These are phyloP conservation scores for Lactifluus rugatus DNA, from an alignment of 768 basidiomycete species.

Conservation along the genomic window DNA sequence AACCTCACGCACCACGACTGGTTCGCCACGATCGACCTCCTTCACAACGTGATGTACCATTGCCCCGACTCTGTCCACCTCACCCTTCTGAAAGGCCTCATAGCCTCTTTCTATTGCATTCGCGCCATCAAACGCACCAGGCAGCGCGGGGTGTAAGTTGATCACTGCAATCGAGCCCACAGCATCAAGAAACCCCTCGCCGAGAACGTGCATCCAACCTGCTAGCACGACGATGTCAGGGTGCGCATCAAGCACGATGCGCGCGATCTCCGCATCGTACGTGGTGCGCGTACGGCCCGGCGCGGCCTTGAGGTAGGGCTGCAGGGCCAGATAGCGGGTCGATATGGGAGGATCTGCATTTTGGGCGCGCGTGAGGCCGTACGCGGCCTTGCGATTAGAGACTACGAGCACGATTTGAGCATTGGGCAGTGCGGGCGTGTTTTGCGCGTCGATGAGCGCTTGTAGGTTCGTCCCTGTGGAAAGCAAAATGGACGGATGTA, in stretches of 20 bases:
- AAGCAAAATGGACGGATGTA: background rate
- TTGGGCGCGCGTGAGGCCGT: slow-evolving; percentile 76
- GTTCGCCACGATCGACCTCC: slow-evolving; percentile 89
- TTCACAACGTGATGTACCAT: slow-evolving; percentile 94
- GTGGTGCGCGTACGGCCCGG: slow-evolving; percentile 67
- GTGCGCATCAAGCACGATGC: slow-evolving; percentile 45
- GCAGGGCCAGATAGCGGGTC: slow-evolving; percentile 73
- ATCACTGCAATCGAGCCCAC: slow-evolving; percentile 72
- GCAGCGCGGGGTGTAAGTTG: slow-evolving; percentile 93
- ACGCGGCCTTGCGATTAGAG: slow-evolving; percentile 87
- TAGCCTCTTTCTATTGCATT: slow-evolving; percentile 83
- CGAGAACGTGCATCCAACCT: slow-evolving; percentile 98
- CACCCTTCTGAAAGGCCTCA: slow-evolving; percentile 77
- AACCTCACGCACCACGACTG: slow-evolving; percentile 73
- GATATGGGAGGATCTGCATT: slow-evolving; percentile 66
- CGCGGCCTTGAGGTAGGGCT: slow-evolving; percentile 69
- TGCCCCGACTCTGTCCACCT: slow-evolving; percentile 67
- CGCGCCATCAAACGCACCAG: slow-evolving; percentile 94
- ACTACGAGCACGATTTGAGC: slow-evolving; percentile 70
- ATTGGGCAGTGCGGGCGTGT: slow-evolving; percentile 63
- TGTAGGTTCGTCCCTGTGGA: slow-evolving; percentile 84
- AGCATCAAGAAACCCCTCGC: slow-evolving; percentile 67
- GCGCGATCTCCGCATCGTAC: slow-evolving; percentile 77
- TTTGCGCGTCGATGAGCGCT: slow-evolving; percentile 84
- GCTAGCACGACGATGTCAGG: slow-evolving; percentile 93